These are phyloP conservation scores for Pestalotiopsis fici DNA, from an alignment of 2,329 filamentous ascomycete species.

Conservation along the genomic window DNA sequence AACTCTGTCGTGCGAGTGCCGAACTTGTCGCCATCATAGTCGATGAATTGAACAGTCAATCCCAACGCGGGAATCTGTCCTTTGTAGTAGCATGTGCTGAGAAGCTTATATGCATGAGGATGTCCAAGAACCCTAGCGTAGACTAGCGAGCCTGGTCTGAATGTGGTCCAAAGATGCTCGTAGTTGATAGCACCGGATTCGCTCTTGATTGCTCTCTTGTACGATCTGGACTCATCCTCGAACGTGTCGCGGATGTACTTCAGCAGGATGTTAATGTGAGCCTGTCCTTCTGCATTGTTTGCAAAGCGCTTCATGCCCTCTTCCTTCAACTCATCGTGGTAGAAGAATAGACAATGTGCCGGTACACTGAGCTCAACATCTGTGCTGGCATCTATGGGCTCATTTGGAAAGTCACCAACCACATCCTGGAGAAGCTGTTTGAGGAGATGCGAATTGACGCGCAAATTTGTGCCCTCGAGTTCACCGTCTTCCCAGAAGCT, in stretches of 20 bases:
- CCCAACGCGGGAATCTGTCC: conserved; percentile 21
- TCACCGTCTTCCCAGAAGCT: conserved; percentile 19
- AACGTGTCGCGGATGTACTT: conserved; percentile 32
- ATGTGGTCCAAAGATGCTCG: conserved; percentile 30
- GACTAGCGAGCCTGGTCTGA: conserved; percentile 10
- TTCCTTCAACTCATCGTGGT: conserved; percentile 22
- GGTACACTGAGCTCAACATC: conserved; percentile 23
- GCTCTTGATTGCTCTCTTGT: conserved; percentile 22
- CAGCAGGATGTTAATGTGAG: conserved; percentile 26
- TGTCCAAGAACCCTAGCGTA: conserved; percentile 22
- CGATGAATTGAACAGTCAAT: conserved; percentile 27
- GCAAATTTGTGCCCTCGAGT: conserved; percentile 20
- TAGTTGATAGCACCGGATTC: conserved; percentile 25
- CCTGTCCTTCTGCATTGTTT: conserved; percentile 23
- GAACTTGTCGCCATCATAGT: conserved; percentile 35
- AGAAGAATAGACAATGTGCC: conserved; percentile 28
- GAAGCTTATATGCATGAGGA: conserved; percentile 28
- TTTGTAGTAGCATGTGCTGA: conserved; percentile 24
- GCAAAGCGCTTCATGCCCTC: conserved; percentile 27
- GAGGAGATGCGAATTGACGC: conserved; percentile 29
- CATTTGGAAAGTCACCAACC: conserved; percentile 23
- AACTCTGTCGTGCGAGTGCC: conserved; percentile 25
- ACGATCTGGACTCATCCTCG: conserved; percentile 29
- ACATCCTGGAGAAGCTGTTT: conserved; percentile 26
- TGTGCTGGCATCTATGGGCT: conserved; percentile 20